Evolutionary conservation across 2,329 filamentous ascomycete genomes (phyloP), one percentile per base, ranked within the genome.

Genomic region (Chrysoporthe austroafricana): DNA sequence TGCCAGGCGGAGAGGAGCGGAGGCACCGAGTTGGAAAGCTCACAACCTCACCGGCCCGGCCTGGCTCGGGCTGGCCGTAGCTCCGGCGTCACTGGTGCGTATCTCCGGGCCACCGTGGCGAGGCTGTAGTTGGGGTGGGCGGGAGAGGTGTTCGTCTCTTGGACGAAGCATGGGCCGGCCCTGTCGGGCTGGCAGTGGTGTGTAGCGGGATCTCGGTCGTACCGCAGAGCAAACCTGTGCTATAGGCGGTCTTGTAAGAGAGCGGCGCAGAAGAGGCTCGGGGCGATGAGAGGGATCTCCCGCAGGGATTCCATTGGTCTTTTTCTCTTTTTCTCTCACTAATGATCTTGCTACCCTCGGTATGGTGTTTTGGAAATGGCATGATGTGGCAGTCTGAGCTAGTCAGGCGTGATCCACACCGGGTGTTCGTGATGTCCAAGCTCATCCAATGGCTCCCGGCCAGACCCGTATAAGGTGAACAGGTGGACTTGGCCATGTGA

Each of bases 151-250:
- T 21, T 46, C 26, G 32, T 32, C 59, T 63, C 8, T 9, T 18
- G 34, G 34, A 11, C 4, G n/a, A 36, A 44, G 36, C 48, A 50
- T 11, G 61, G 57, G 44, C 42, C 32, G 63, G 43, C 50, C 62
- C 46, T 61, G 58, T 54, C 42, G 56, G 62, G 48, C 13, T 54
- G 50, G 26, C 32, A 32, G 21, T 66, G 6, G 46, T 44, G 66
- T 66, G 43, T n/a, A 42, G 39, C 57, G 21, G 54, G 44, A 56
- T n/a, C 48, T 43, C 36, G 34, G 64, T 66, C 11, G 58, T 48
- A 66, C 63, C 39, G 21, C 34, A 44, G 39, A 62, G 57, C 57
- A 67, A 67, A 69, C 64, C 48, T 69, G 64, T 64, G 61, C 57
- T 21, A 44, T 67, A 44, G 54, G 11, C 44, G 43, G 39, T 58